Conservation (phyloP, 2,329 filamentous ascomycete genomes). For the Diplocarpon mali region DNA sequence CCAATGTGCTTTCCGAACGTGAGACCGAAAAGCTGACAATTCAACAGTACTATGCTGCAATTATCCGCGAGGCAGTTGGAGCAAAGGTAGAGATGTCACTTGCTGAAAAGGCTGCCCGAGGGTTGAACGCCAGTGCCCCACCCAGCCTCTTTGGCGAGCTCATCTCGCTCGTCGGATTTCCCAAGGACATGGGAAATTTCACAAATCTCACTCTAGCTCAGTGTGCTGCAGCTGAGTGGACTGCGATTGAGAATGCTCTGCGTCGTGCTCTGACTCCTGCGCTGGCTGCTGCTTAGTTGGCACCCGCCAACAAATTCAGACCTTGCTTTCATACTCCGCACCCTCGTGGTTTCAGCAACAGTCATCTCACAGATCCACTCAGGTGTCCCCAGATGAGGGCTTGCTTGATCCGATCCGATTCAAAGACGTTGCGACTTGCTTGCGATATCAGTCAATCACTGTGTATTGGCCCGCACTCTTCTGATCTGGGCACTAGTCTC, state of each 20-base stretch:
- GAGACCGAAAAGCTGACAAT: background rate
- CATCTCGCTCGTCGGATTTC: conserved; percentile 36
- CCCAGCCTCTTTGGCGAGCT: conserved; percentile 28
- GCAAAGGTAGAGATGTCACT: conserved; percentile 32
- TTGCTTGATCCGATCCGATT: conserved; percentile 1
- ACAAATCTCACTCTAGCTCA: conserved; percentile 35
- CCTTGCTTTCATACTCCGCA: background rate
- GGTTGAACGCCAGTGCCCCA: conserved; percentile 1
- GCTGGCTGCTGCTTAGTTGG: conserved; percentile 1
- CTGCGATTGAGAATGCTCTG: conserved; percentile 39
- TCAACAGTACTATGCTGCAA: conserved; percentile 43
- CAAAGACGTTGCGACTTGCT: background rate
- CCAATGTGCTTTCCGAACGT: background rate
- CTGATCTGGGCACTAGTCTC: background rate
- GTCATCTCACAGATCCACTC: background rate
- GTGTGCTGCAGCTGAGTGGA: conserved; percentile 36
- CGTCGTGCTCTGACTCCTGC: conserved; percentile 20
- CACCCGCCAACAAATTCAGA: background rate
- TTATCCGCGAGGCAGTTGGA: conserved; percentile 42
- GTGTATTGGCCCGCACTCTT: background rate
- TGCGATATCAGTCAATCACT: conserved; percentile 1
- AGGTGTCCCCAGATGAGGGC: background rate
- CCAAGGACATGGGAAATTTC: conserved; percentile 23
- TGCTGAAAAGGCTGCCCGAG: conserved; percentile 29
- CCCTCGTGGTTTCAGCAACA: conserved; percentile 1